Base-by-base conservation (phyloP, 768 basidiomycete species). In the Rhizopogon vesiculosus region DNA sequence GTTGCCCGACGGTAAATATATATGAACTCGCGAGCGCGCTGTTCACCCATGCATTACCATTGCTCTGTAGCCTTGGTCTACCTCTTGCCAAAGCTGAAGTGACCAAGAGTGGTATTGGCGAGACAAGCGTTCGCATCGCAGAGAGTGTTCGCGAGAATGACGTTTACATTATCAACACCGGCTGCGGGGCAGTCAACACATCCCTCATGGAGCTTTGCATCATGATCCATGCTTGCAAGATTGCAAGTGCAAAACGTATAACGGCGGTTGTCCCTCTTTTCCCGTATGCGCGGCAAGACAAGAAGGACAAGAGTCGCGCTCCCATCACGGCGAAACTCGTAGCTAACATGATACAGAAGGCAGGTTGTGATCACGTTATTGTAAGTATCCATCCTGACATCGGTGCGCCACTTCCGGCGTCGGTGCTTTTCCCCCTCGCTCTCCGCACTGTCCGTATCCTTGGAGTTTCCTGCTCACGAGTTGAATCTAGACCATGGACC, bases 161-260 rank as follows among this genome's bases (percentile, higher is more conserved):
- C 70, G 96, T 98, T 49, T 99, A 98, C 75, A 98, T 99, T 71
- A 87, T 99, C 77, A 97, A 94, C 74, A 92, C 93, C 40, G 89
- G 92, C 13, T 87, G 87, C 64, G 85, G 88, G 22, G 77, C 85
- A 54, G 84, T 98, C 63, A 98, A 98, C 68, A 94, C 92, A 28
- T 81, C 95, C 41, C 83, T 99, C 60, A 98, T 99, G 93, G 97
- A 98, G 71, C 82, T 94, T 45, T 93, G 95, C 69, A 98, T 98
- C 66, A 96, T 99, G 93, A 93, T 98, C 66, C 95, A 98, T 69
- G 95, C 97, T 9, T 97, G 96, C 85, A 96, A 95, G 76, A 98
- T 98, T 65, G 96, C 97, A n/a, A 96, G 93, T 61, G 95, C 97
- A 45, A 91, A 90, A 72, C 80, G 97, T 58, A 98, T 99, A 67